phyloP scores from a whole-genome alignment of 768 basidiomycete genomes.

The Lyophyllum semitale region DNA sequence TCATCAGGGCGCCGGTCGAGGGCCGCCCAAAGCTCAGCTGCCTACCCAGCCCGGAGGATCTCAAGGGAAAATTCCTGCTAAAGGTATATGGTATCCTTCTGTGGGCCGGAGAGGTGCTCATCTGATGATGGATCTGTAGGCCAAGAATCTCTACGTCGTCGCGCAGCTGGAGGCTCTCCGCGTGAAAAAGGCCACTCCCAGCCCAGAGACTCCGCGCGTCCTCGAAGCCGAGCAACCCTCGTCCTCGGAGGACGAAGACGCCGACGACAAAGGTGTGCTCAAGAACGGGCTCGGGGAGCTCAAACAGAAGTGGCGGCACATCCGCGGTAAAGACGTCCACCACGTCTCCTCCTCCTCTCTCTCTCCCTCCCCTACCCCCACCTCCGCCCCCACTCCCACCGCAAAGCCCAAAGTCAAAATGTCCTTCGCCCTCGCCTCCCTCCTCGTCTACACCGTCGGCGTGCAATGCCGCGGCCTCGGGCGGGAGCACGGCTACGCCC shows the following conservation, averaged over 20 bases:
- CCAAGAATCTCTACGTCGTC: constrained; percentile 69
- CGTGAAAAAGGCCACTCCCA: constrained; percentile 18
- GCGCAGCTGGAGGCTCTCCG: constrained; percentile 61
- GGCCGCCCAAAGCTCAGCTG: constrained; percentile 45
- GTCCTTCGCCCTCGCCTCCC: constrained; percentile 69
- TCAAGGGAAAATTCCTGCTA: constrained; percentile 78
- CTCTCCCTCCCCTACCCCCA: not conserved
- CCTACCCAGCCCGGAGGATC: constrained; percentile 83
- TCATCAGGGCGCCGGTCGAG: constrained; percentile 42
- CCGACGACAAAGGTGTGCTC: constrained; percentile 10
- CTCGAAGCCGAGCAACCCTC: constrained; percentile 24
- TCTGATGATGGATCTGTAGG: constrained; percentile 37
- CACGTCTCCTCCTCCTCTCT: not conserved
- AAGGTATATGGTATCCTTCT: constrained; percentile 52
- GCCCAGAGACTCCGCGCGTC: constrained; percentile 7
- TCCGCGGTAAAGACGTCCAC: constrained; percentile 18
- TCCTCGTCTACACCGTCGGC: constrained; percentile 93
- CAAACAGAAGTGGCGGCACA: constrained; percentile 26
- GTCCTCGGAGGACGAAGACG: constrained; percentile 25
- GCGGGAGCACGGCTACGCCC: constrained; percentile 80
- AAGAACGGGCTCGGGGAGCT: constrained; percentile 21
- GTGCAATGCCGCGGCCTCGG: constrained; percentile 93
- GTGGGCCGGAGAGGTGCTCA: not conserved
- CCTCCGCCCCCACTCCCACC: not conserved
- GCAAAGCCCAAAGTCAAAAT: constrained; percentile 58